These are phyloP conservation scores for Candida saitoana DNA, from an alignment of 805 yeast genomes.

Conservation along the genomic window DNA sequence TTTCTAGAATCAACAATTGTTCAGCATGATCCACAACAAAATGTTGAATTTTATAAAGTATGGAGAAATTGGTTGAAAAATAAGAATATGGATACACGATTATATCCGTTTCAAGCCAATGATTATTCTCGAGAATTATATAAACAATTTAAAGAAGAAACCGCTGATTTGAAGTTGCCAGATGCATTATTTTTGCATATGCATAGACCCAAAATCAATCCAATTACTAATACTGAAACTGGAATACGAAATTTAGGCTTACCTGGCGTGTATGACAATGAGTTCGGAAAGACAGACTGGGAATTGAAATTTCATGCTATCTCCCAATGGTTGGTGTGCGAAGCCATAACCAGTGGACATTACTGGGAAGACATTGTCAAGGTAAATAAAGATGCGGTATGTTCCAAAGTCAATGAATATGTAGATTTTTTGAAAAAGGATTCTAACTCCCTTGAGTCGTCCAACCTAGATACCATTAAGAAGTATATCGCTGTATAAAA, in stretches of 20 bases:
- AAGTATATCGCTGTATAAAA: background rate
- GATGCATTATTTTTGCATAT: conserved; percentile 28
- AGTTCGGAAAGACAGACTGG: conserved; percentile 25
- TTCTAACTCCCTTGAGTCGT: conserved; percentile 10
- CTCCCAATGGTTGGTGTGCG: conserved; percentile 29
- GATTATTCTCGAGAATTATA: conserved; percentile 21
- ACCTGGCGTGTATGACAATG: conserved; percentile 15
- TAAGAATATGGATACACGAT: conserved; percentile 23
- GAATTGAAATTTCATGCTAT: conserved; percentile 31
- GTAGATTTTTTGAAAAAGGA: conserved; percentile 22
- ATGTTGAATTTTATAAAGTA: conserved; percentile 14
- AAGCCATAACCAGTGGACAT: conserved; percentile 17
- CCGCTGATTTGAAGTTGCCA: conserved; percentile 15
- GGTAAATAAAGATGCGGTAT: conserved; percentile 15
- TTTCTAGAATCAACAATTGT: conserved; percentile 28
- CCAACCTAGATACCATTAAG: conserved; percentile 3
- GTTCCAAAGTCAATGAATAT: conserved; percentile 17
- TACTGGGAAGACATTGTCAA: conserved; percentile 19
- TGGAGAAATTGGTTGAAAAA: conserved; percentile 25
- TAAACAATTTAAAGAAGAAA: conserved; percentile 14
- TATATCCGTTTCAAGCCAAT: conserved; percentile 28
- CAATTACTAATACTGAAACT: conserved; percentile 18
- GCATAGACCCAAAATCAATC: conserved; percentile 31
- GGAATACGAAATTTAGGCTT: conserved; percentile 21
- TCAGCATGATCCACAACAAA: conserved; percentile 26